Percentiles rank a stretch among this genome's conserved stretches.
Evolutionary conservation across 352 stramenopile genomes (phyloP).

Genomic region (Phytophthora tentaculata): DNA sequence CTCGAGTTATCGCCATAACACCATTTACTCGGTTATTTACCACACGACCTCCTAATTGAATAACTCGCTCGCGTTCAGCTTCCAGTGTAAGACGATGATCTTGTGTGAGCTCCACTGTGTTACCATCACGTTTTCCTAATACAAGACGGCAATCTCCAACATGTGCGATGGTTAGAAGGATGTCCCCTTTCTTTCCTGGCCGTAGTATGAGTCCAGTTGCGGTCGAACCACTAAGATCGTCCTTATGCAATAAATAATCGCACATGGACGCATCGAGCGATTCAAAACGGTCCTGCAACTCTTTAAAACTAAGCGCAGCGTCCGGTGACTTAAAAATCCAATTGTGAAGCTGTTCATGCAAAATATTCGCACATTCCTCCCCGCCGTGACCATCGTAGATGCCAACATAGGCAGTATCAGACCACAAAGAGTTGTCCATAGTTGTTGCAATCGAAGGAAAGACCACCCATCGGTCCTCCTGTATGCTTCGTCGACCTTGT

Average conservation of each 20-base stretch:
- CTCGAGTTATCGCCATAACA: constrained; percentile 85
- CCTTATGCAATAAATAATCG: constrained; percentile 73
- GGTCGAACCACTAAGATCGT: constrained; percentile 81
- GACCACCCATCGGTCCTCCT: constrained; percentile 79
- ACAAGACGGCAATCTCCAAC: constrained; percentile 83
- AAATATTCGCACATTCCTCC: constrained; percentile 71
- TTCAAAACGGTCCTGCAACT: constrained; percentile 58
- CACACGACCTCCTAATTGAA: constrained; percentile 61
- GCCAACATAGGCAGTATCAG: constrained; percentile 58
- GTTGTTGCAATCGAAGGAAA: constrained; percentile 45
- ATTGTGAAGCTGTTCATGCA: constrained; percentile 78
- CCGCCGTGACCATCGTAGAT: constrained; percentile 89
- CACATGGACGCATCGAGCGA: constrained; percentile 74
- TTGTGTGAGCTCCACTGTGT: constrained; percentile 52
- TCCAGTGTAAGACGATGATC: constrained; percentile 71
- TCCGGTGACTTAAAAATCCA: constrained; percentile 60
- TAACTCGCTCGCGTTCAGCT: constrained; percentile 59
- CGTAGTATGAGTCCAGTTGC: constrained; percentile 69
- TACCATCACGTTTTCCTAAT: constrained; percentile 48
- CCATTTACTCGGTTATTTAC: constrained; percentile 88
- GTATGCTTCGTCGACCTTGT: constrained; percentile 68
- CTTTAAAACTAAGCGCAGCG: constrained; percentile 23
- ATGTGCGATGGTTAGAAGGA: constrained; percentile 56
- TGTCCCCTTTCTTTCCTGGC: constrained; percentile 7
- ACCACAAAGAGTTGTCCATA: constrained; percentile 23